Conservation (phyloP, 805 yeast genomes). For the Wickerhamiella sergipiensis region DNA sequence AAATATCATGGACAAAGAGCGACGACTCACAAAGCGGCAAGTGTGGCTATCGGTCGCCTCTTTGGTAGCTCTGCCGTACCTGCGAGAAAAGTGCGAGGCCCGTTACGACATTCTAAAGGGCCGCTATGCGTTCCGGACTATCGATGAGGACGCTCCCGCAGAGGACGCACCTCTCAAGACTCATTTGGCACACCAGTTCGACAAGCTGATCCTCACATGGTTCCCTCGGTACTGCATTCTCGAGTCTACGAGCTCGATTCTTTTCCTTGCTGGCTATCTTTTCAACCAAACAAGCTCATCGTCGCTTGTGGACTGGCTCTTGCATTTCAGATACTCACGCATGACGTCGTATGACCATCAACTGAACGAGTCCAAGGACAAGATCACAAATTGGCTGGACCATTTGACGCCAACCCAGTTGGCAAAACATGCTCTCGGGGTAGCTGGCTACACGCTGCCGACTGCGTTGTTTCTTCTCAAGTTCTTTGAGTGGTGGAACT, state of each 20-base stretch:
- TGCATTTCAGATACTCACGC: slow-evolving; percentile 54
- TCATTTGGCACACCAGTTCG: slow-evolving; percentile 21
- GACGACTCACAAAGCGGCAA: slow-evolving; percentile 42
- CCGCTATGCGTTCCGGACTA: slow-evolving; percentile 37
- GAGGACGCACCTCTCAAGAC: slow-evolving; percentile 12
- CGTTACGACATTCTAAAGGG: slow-evolving; percentile 52
- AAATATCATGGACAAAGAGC: slow-evolving; percentile 34
- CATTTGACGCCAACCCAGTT: background rate
- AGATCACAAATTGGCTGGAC: slow-evolving; percentile 1
- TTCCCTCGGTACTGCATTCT: slow-evolving; percentile 48
- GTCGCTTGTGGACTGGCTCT: slow-evolving; percentile 43
- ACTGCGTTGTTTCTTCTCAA: slow-evolving; percentile 68
- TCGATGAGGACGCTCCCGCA: slow-evolving; percentile 20
- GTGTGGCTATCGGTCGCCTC: slow-evolving; percentile 36
- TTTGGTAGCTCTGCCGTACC: slow-evolving; percentile 51
- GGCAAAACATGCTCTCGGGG: background rate
- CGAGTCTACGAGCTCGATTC: slow-evolving; percentile 36
- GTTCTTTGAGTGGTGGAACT: slow-evolving; percentile 88
- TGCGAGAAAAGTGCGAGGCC: slow-evolving; percentile 53
- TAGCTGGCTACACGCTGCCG: slow-evolving; percentile 43
- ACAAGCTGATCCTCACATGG: slow-evolving; percentile 33
- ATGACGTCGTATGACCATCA: slow-evolving; percentile 26
- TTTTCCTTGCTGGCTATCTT: slow-evolving; percentile 49
- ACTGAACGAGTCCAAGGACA: background rate
- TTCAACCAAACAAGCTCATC: slow-evolving; percentile 56